These are phyloP conservation scores for Vitis rupestris DNA, from an alignment of 164 flowering plant genomes.

Conservation along the genomic window DNA sequence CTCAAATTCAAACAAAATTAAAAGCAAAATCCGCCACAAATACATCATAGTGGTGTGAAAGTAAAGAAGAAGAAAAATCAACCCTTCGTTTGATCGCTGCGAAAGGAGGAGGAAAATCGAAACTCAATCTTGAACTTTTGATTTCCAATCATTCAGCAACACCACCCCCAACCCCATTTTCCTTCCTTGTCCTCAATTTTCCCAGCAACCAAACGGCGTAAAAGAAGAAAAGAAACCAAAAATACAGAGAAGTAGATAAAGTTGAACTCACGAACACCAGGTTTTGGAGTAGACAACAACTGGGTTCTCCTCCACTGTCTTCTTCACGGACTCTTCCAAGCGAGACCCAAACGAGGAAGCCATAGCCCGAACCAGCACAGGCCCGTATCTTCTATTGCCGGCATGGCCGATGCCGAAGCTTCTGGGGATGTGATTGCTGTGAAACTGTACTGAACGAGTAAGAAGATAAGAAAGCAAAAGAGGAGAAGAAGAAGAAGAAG, in stretches of 20 bases:
- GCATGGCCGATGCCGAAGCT: slow-evolving; percentile 6
- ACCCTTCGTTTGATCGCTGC: too few species aligned
- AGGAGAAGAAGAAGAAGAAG: slow-evolving; percentile 1
- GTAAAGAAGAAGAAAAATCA: too few species aligned
- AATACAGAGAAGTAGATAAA: background rate
- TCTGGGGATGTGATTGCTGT: background rate
- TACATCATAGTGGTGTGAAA: background rate
- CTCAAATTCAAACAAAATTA: slow-evolving; percentile 1
- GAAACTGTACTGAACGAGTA: too few species aligned
- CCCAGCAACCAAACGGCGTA: background rate
- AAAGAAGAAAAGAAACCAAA: background rate
- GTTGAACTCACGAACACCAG: slow-evolving; percentile 89
- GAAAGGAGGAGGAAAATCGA: too few species aligned
- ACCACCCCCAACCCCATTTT: too few species aligned
- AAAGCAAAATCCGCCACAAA: background rate
- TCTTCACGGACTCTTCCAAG: slow-evolving; percentile 75
- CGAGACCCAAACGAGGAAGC: slow-evolving; percentile 66
- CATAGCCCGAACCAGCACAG: slow-evolving; percentile 26
- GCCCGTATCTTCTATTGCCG: slow-evolving; percentile 4
- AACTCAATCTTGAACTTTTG: too few species aligned
- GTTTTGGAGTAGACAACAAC: slow-evolving; percentile 93
- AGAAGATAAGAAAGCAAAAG: background rate
- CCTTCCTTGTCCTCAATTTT: too few species aligned
- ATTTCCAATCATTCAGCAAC: background rate
- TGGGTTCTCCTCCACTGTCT: slow-evolving; percentile 66